A percentile compares a stretch with the other conserved stretches of the same genome.
phyloP scores from a whole-genome alignment of 2,329 filamentous ascomycete species.

The Stemphylium lycopersici region DNA sequence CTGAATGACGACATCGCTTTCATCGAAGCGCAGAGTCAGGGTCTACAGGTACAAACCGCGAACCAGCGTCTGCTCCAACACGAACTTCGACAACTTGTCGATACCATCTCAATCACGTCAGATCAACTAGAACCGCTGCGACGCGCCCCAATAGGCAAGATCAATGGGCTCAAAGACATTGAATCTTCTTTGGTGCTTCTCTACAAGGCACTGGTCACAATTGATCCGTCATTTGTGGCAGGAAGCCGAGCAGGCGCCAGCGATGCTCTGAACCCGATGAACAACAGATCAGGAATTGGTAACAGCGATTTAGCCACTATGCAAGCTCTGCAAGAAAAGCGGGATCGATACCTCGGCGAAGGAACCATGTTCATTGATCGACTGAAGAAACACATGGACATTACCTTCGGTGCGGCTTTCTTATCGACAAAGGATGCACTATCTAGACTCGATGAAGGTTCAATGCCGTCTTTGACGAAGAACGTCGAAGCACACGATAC shows the following conservation, averaged over 20 bases:
- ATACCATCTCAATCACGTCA: constrained; percentile 86
- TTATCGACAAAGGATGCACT: constrained; percentile 71
- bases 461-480: constrained; percentile 62
- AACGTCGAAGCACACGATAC: constrained; percentile 72
- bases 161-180: constrained; percentile 74
- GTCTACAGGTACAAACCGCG: constrained; percentile 93
- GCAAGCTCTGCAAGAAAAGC: constrained; percentile 93
- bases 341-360: constrained; percentile 82
- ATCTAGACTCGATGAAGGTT: constrained; percentile 53
- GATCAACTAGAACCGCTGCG: constrained; percentile 76
- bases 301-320: constrained; percentile 82
- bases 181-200: constrained; percentile 79
- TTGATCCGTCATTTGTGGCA: constrained; percentile 78
- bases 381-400: constrained; percentile 79
- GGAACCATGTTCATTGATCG: constrained; percentile 78
- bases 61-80: constrained; percentile 94
- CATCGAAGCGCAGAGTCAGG: constrained; percentile 96
- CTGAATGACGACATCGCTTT: constrained; percentile 95
- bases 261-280: constrained; percentile 47
- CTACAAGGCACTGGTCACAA: constrained; percentile 92
- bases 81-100: constrained; percentile 85
- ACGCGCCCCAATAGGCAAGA: constrained; percentile 73
- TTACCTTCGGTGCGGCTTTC: constrained; percentile 78
- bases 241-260: constrained; percentile 52
- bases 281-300: constrained; percentile 63